Conservation (phyloP, 345 rosid genomes). For the Moringa oleifera region DNA sequence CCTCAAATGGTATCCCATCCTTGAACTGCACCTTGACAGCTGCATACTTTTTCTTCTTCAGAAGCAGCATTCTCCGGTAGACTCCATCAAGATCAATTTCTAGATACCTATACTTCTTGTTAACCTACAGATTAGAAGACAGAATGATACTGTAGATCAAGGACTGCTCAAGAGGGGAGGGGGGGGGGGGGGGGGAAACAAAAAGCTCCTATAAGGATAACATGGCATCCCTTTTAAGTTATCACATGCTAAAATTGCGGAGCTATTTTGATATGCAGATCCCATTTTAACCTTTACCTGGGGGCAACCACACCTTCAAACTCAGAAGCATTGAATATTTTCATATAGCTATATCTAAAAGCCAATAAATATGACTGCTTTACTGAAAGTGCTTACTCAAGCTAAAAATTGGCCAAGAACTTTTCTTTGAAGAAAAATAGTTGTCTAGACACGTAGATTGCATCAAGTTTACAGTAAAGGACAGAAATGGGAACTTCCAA, state of each 20-base stretch:
- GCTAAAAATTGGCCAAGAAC: not conserved
- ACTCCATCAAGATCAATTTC: slow-evolving; percentile 96
- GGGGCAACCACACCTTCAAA: not conserved
- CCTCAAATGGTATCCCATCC: slow-evolving; percentile 79
- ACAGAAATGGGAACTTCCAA: no score
- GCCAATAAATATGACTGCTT: not conserved
- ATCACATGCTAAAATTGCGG: no score
- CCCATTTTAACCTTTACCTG: not conserved
- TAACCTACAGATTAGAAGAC: slow-evolving; percentile 51
- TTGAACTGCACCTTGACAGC: slow-evolving; percentile 83
- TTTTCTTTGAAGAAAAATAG: not conserved
- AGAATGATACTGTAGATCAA: slow-evolving; percentile 14
- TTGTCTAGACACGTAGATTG: not conserved
- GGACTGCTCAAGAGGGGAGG: not conserved
- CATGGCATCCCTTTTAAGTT: not conserved
- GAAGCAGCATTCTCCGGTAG: slow-evolving; percentile 97
- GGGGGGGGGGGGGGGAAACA: no score
- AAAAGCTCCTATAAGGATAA: not conserved
- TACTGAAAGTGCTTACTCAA: not conserved
- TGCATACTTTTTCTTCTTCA: slow-evolving; percentile 97
- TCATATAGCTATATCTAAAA: not conserved
- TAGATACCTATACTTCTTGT: slow-evolving; percentile 83
- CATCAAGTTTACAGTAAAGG: not conserved
- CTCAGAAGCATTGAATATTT: not conserved
- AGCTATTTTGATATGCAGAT: not conserved